phyloP scores from a whole-genome alignment of 805 yeast species.

The Kuraishia hungarica region DNA sequence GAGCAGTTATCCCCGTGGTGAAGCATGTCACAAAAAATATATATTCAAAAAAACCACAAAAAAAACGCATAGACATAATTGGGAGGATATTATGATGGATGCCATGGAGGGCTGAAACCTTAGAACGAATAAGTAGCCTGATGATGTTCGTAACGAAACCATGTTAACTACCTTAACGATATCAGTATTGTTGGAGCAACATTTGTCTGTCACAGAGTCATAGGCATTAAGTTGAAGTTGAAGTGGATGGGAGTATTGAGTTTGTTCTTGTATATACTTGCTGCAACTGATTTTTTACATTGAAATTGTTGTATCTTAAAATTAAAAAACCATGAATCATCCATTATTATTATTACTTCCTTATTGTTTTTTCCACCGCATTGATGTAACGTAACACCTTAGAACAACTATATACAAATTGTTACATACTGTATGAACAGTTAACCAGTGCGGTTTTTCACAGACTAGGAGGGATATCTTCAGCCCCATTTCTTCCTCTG shows the following conservation, averaged over 20 bases:
- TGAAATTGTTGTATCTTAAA: neutral
- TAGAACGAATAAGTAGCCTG: neutral
- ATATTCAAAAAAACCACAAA: no score
- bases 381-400: neutral
- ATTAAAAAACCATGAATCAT: neutral
- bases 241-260: neutral
- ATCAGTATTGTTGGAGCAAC: no score
- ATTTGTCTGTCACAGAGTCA: no score
- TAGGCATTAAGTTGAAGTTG: neutral
- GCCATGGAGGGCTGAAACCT: neutral
- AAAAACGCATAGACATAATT: no score
- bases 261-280: neutral
- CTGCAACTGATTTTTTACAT: neutral
- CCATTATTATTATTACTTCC: no score
- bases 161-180: neutral
- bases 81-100: neutral
- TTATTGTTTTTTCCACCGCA: no score
- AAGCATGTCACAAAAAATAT: no score
- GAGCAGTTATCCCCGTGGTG: no score
- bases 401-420: neutral
- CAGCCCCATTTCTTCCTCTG: constrained; percentile 7
- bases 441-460: constrained; percentile 6
- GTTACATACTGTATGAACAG: neutral
- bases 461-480: constrained; percentile 26
- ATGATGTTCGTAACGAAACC: neutral